phyloP scores from a whole-genome alignment of 768 basidiomycete genomes.

The Pleurotus cornucopiae region DNA sequence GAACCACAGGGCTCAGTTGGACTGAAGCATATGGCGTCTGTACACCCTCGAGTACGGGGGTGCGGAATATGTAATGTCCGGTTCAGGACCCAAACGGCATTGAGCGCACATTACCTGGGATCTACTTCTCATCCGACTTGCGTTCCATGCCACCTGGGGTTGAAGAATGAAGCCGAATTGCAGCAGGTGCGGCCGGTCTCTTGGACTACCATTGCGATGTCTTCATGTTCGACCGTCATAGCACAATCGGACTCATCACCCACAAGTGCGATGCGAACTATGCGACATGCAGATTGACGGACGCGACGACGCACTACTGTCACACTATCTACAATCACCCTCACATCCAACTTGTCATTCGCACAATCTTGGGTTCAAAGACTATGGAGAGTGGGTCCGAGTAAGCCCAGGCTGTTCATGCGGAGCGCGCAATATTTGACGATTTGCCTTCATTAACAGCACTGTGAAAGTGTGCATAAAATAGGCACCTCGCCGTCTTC shows the following conservation, averaged over 20 bases:
- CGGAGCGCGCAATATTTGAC: not conserved
- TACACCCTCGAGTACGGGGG: not conserved
- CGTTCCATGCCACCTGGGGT: not conserved
- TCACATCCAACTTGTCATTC: not conserved
- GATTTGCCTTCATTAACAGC: not conserved
- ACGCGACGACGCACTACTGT: not conserved
- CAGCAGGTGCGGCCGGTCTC: not conserved
- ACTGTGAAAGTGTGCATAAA: not conserved
- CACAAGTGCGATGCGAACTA: not conserved
- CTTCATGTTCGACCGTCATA: not conserved
- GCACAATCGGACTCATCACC: not conserved
- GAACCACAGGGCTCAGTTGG: not conserved
- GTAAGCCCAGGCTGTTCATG: not conserved
- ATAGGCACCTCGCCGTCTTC: not conserved
- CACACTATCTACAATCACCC: not conserved
- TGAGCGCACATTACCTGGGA: not conserved
- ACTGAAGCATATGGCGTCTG: conserved; percentile 2
- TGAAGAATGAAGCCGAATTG: not conserved
- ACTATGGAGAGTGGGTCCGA: not conserved
- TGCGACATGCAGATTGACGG: not conserved
- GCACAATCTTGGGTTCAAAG: conserved; percentile 3
- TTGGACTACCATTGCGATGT: not conserved
- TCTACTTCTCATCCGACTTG: not conserved
- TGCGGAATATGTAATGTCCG: conserved; percentile 1
- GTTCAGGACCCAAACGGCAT: not conserved